Base-by-base conservation (phyloP, 1,139 yeast species). In the Yamadazyma epiphylla region DNA sequence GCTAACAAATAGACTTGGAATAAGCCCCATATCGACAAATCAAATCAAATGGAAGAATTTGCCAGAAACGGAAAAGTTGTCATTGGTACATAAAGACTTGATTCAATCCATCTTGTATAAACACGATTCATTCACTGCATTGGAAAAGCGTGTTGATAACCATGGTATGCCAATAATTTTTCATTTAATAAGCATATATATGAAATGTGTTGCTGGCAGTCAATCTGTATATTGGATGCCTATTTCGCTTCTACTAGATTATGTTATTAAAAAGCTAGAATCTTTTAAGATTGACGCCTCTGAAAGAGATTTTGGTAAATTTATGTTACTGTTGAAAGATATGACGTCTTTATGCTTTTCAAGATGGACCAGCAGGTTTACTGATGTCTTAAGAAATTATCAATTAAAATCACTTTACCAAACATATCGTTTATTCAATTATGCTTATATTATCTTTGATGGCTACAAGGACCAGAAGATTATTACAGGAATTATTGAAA, bases 381-480 rank as follows among this genome's bases (percentile, higher is more conserved):
- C 33, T 17, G 33, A 32, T 14, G 30, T 30, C 4, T 32, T 41
- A 22, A 35, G 39, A 24, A 36, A 38, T 27, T 44, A 43, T 30
- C 44, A 46, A 24, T 24, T 38, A 10, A 35, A 38, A 10, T 26
- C 53, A 5, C 26, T 48, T 11, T 27, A 36, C 10, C 34, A 36
- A n/a, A 38, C 43, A 2, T 39, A 38, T 28, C 17, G 26, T 5
- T 43, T 59, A 3, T 33, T 53, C 10, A 28, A 25, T 5, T 32
- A 40, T 13, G 38, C 53, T 2, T 44, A 27, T 28, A 36, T 36
- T 10, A 22, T 54, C 2, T 60, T 50, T 37, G 62, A 63, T 22
- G 73, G 73, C 1, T 66, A 51, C 37, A 51, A 48, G 24, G 73
- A 66, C 28, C 44, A 42, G 23, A 29, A 26, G n/a, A 28, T 35